Percentiles rank a stretch among this genome's conserved stretches.
Evolutionary conservation across 2,329 filamentous ascomycete genomes (phyloP).

Genomic region (Paraconiothyrium sp.): DNA sequence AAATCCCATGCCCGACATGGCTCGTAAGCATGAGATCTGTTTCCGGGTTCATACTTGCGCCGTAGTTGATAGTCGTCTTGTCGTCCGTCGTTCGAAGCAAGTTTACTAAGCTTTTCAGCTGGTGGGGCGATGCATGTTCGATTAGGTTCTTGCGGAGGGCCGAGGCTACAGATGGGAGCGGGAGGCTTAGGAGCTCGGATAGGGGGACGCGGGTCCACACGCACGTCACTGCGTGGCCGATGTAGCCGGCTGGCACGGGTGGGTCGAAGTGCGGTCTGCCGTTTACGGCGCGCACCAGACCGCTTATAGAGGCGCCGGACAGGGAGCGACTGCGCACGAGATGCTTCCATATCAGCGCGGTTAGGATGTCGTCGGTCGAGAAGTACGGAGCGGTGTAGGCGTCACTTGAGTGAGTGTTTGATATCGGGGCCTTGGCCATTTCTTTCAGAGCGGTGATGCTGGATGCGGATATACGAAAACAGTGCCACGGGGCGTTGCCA

Average conservation of each 20-base stretch:
- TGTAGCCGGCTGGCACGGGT: neutral
- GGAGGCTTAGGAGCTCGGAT: neutral
- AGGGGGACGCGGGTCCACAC: neutral
- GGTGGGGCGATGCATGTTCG: neutral
- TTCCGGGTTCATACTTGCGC: neutral
- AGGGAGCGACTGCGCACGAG: slow-evolving; percentile 2
- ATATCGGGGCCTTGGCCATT: neutral
- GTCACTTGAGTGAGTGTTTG: neutral
- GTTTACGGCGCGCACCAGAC: slow-evolving; percentile 5
- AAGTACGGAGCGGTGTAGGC: slow-evolving; percentile 5
- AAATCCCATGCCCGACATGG: slow-evolving; percentile 6
- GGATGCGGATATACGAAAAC: neutral
- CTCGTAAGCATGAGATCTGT: slow-evolving; percentile 2
- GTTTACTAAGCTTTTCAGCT: neutral
- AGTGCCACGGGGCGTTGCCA: slow-evolving; percentile 10
- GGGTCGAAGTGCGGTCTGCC: neutral
- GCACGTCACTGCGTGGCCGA: slow-evolving; percentile 6
- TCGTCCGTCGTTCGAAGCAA: slow-evolving; percentile 5
- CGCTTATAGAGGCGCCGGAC: neutral
- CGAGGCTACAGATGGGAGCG: neutral
- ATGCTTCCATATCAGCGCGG: slow-evolving; percentile 6
- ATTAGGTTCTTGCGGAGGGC: slow-evolving; percentile 8
- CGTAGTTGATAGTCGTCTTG: slow-evolving; percentile 5
- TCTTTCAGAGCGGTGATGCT: neutral
- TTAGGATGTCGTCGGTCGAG: slow-evolving; percentile 5